phyloP scores from a whole-genome alignment of 2,329 filamentous ascomycete species.

The Acephala macrosclerotiorum region DNA sequence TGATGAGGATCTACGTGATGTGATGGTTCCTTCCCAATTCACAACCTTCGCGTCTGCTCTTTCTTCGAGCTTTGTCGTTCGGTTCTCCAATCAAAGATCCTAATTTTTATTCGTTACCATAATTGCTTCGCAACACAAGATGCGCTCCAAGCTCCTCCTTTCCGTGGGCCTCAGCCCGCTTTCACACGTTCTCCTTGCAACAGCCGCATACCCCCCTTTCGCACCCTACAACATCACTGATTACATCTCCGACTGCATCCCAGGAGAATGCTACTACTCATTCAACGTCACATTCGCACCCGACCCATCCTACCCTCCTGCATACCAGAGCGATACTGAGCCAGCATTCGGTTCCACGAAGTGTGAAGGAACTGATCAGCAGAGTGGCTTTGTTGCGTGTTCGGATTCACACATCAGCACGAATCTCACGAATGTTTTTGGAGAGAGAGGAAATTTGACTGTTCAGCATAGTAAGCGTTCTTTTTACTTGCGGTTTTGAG shows the following conservation, averaged over 20 bases:
- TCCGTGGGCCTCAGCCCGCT: not conserved
- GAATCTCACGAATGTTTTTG: not conserved
- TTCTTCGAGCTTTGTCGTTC: not conserved
- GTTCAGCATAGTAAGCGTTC: slow-evolving; percentile 3
- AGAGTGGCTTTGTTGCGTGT: not conserved
- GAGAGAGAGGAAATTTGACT: not conserved
- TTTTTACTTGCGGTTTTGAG: not conserved
- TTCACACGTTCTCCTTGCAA: not conserved
- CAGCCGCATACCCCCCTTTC: not conserved
- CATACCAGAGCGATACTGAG: not conserved
- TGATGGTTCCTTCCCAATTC: not conserved
- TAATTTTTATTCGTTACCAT: not conserved
- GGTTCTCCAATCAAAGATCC: not conserved
- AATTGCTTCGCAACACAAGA: not conserved
- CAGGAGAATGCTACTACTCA: slow-evolving; percentile 6
- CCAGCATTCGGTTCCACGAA: not conserved
- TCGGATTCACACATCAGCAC: not conserved
- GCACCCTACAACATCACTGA: slow-evolving; percentile 14
- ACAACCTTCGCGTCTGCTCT: not conserved
- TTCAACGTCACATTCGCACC: slow-evolving; percentile 12
- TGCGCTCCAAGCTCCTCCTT: not conserved
- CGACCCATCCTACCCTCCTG: not conserved
- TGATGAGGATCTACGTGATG: not conserved
- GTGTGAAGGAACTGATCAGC: not conserved
- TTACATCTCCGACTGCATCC: slow-evolving; percentile 3